Conservation (phyloP, 306 rosid species). For the Inga oerstediana region DNA sequence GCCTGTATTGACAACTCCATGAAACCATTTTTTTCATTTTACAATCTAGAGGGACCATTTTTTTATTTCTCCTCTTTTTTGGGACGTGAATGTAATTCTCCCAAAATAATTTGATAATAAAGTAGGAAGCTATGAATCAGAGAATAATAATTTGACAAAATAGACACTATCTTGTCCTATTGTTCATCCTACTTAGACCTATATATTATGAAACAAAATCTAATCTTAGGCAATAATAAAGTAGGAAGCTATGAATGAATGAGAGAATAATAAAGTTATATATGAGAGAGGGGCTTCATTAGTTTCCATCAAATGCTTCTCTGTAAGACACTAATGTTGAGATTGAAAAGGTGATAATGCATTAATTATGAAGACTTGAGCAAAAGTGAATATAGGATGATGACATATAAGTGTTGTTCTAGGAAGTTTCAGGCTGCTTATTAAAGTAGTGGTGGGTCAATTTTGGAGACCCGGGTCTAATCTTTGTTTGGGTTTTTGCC, state of each 20-base stretch:
- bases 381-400: not conserved
- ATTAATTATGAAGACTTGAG: not conserved
- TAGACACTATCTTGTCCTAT: not conserved
- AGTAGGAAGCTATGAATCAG: no score
- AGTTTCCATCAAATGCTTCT: not conserved
- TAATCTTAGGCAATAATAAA: not conserved
- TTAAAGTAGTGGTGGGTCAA: not conserved
- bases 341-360: not conserved
- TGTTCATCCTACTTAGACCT: slow-evolving; percentile 7
- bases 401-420: not conserved
- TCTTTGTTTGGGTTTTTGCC: not conserved
- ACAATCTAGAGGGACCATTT: no score
- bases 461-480: not conserved
- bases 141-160: no score
- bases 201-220: not conserved
- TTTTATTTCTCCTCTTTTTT: no score
- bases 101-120: no score
- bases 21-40: no score
- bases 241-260: not conserved
- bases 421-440: slow-evolving; percentile 13
- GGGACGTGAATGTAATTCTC: no score
- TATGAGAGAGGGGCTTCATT: not conserved
- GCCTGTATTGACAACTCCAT: no score
- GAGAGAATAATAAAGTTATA: not conserved
- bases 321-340: not conserved